Conservation (phyloP, 495 filamentous ascomycete species). For the Penicillium soppii region DNA sequence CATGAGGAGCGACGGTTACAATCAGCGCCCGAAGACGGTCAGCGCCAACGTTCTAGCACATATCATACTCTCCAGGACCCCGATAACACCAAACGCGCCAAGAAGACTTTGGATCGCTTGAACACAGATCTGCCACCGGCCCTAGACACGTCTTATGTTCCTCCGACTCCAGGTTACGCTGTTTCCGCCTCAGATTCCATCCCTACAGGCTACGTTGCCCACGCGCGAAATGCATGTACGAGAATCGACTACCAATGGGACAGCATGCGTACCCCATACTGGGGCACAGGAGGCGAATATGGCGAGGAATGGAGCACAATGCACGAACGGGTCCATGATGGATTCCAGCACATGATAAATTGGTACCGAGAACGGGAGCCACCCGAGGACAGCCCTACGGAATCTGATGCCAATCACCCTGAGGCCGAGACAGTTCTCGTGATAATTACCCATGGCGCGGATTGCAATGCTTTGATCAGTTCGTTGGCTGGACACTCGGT, state of each 20-base stretch:
- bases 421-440: slow-evolving; percentile 82
- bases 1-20: slow-evolving; percentile 21
- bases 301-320: slow-evolving; percentile 95
- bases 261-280: slow-evolving; percentile 73
- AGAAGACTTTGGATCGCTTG: slow-evolving; percentile 23
- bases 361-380: slow-evolving; percentile 71
- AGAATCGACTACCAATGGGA: slow-evolving; percentile 94
- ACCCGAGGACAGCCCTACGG: slow-evolving; percentile 17
- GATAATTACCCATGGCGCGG: slow-evolving; percentile 94
- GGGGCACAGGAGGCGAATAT: slow-evolving; percentile 84
- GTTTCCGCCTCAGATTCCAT: slow-evolving; percentile 77
- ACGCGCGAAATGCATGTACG: slow-evolving; percentile 87
- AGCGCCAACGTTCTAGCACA: slow-evolving; percentile 35
- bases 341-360: slow-evolving; percentile 69
- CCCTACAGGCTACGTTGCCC: slow-evolving; percentile 81
- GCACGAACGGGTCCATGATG: slow-evolving; percentile 83
- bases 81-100: slow-evolving; percentile 9
- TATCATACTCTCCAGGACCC: slow-evolving; percentile 25
- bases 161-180: slow-evolving; percentile 80
- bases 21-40: slow-evolving; percentile 1
- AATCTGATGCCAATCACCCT: slow-evolving; percentile 48
- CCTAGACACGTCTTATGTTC: slow-evolving; percentile 54
- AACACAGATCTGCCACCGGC: slow-evolving; percentile 33
- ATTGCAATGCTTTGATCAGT: slow-evolving; percentile 93
- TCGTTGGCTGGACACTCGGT: slow-evolving; percentile 86